Evolutionary conservation across 2,329 filamentous ascomycete species (phyloP).

Genomic region (Escovopsis sp.): DNA sequence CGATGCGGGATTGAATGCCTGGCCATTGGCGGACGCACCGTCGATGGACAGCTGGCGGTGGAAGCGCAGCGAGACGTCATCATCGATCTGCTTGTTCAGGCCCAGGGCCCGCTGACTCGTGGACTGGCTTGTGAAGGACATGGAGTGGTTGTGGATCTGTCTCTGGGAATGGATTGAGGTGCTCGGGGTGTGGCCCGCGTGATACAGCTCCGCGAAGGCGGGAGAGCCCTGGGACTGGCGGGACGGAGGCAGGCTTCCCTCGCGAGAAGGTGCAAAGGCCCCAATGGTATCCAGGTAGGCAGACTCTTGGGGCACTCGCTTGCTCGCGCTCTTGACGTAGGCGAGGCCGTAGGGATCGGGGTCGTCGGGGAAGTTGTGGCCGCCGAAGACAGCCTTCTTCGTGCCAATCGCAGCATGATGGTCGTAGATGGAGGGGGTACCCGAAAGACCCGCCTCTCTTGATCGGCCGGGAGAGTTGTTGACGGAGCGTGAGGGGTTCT

Average conservation of each 20-base stretch:
- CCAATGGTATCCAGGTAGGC: slow-evolving; percentile 25
- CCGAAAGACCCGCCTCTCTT: slow-evolving; percentile 31
- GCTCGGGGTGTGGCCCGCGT: slow-evolving; percentile 24
- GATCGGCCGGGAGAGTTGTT: slow-evolving; percentile 44
- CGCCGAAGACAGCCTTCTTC: slow-evolving; percentile 15
- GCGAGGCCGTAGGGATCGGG: slow-evolving; percentile 10
- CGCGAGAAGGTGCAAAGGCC: slow-evolving; percentile 28
- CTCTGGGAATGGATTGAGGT: slow-evolving; percentile 33
- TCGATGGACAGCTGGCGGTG: slow-evolving; percentile 19
- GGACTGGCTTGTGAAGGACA: slow-evolving; percentile 28
- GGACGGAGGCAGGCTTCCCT: slow-evolving; percentile 39
- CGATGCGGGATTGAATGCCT: slow-evolving; percentile 14
- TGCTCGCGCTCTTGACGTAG: slow-evolving; percentile 14
- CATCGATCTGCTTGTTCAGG: slow-evolving; percentile 22
- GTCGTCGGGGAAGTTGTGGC: slow-evolving; percentile 11
- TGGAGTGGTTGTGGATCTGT: slow-evolving; percentile 26
- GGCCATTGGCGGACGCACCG: slow-evolving; percentile 9
- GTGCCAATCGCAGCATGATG: slow-evolving; percentile 30
- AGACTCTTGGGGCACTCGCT: slow-evolving; percentile 20
- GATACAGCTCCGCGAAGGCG: slow-evolving; percentile 18
- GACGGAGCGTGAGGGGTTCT: slow-evolving; percentile 26
- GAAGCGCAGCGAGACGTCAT: slow-evolving; percentile 22
- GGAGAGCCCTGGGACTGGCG: slow-evolving; percentile 33
- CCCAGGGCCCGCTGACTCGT: slow-evolving; percentile 21
- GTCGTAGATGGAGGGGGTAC: slow-evolving; percentile 29